Conservation (phyloP, 2,329 filamentous ascomycete genomes). For the Herpotrichia juniperi region DNA sequence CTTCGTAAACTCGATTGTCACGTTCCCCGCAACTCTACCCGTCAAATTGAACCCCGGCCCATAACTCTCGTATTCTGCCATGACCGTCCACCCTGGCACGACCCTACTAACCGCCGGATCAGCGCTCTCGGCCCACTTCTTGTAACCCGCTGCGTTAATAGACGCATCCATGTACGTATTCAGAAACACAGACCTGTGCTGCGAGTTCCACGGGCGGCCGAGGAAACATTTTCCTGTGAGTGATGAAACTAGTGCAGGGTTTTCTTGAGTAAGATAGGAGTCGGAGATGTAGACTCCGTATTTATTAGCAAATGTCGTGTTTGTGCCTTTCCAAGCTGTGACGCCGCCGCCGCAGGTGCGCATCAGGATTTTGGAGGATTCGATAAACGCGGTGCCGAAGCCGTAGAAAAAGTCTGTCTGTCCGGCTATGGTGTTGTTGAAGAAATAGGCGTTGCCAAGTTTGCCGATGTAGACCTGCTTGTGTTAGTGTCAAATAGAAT, state of each 20-base stretch:
- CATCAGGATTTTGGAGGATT: slow-evolving; percentile 60
- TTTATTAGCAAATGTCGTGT: slow-evolving; percentile 70
- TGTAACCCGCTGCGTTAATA: slow-evolving; percentile 62
- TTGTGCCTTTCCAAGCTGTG: slow-evolving; percentile 72
- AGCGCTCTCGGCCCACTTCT: slow-evolving; percentile 53
- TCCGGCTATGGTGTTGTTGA: slow-evolving; percentile 65
- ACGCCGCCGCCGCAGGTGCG: slow-evolving; percentile 70
- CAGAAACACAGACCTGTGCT: slow-evolving; percentile 64
- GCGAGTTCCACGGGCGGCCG: slow-evolving; percentile 67
- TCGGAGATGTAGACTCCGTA: slow-evolving; percentile 70
- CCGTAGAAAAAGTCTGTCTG: slow-evolving; percentile 74
- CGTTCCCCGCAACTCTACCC: slow-evolving; percentile 47
- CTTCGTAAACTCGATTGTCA: slow-evolving; percentile 56
- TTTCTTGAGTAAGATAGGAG: slow-evolving; percentile 61
- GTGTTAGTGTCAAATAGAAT: neutral
- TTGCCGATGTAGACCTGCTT: slow-evolving; percentile 66
- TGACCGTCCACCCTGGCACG: slow-evolving; percentile 55
- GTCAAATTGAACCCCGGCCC: slow-evolving; percentile 63
- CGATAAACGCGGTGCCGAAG: slow-evolving; percentile 69
- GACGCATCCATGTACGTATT: slow-evolving; percentile 61
- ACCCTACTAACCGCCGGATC: slow-evolving; percentile 37
- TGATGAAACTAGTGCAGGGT: slow-evolving; percentile 47
- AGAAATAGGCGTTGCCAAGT: slow-evolving; percentile 69
- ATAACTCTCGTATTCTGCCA: slow-evolving; percentile 61
- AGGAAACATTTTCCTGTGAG: slow-evolving; percentile 60